Evolutionary conservation across 129 eudicot genomes (phyloP), one percentile per base, ranked within the genome.

Genomic region (carrot (Daucus carota)): DNA sequence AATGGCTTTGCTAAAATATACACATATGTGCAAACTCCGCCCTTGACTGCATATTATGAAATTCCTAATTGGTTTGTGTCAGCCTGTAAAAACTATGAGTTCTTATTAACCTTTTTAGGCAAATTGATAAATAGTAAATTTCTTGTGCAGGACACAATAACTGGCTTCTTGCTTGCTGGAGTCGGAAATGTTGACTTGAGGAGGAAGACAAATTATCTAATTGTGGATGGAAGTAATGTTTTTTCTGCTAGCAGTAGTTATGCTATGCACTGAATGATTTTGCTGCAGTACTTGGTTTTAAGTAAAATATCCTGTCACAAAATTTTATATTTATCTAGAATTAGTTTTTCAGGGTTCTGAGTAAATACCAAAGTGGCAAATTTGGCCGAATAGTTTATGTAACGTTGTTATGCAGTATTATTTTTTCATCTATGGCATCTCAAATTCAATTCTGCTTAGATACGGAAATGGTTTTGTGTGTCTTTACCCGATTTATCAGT

Each of bases 181-280:
- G 98, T 93, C 38, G 98, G 98, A 63, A 93, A 93, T 75, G 98
- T 93, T 81, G 98, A 93, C 82, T 81, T 93, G 88, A 83, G 98
- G 87, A 93, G 98, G 93, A 93, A 93, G 80, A 93, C 98, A 31
- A 93, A 93, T 76, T 93, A 93, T 84, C 92, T 93, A 71, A 93
- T 93, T 60, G 98, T 93, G 77, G 98, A 93, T 84, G 86, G 92
- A 77, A 93, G 98, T 93, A 90, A 26, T 67, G 87, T 29, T 57
- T 78, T n/a, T 62, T 57, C 52, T 73, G 68, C 79, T 36, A 72
- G 24, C 24, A 70, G 42, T 67, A 10, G 15, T n/a, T n/a, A n/a
- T n/a, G 65, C 65, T 54, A 28, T n/a, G 14, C 0, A 11, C 65
- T 57, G 14, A n/a, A 57, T 24, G n/a, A n/a, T 2, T n/a, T 8